Conservation (phyloP, 2,329 filamentous ascomycete species). For the Diaporthe sp. region DNA sequence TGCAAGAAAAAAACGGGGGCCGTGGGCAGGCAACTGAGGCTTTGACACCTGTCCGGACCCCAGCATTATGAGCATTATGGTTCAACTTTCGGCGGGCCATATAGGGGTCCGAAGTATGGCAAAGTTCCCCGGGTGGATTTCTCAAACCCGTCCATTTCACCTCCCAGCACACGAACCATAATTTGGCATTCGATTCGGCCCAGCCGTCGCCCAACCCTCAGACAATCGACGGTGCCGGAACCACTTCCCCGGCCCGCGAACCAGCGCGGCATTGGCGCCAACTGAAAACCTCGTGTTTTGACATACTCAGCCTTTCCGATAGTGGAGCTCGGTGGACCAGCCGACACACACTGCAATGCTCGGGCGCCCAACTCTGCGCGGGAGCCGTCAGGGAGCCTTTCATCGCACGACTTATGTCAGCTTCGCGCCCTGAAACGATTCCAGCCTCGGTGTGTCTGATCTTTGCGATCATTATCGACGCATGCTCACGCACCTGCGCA, state of each 20-base stretch:
- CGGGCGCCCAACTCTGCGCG: background rate
- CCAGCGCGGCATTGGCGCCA: conserved; percentile 27
- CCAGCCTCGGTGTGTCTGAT: conserved; percentile 4
- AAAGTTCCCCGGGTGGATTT: conserved; percentile 19
- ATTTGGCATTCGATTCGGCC: background rate
- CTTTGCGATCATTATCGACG: background rate
- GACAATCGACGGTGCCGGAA: conserved; percentile 4
- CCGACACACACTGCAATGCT: conserved; percentile 6
- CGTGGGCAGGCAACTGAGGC: conserved; percentile 15
- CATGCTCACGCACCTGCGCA: background rate
- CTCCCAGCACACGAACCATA: conserved; percentile 3
- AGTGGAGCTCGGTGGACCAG: conserved; percentile 21
- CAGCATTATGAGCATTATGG: conserved; percentile 1
- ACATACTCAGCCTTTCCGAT: conserved; percentile 19
- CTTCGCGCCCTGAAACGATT: conserved; percentile 4
- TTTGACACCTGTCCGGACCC: conserved; percentile 5
- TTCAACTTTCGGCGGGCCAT: conserved; percentile 24
- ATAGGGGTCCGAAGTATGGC: conserved; percentile 19
- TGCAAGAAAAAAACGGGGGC: background rate
- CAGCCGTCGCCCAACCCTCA: conserved; percentile 21
- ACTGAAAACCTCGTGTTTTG: conserved; percentile 28
- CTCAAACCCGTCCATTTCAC: conserved; percentile 20
- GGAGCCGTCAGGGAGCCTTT: background rate
- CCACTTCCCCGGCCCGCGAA: conserved; percentile 9
- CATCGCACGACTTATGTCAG: background rate